A percentile compares a stretch with the other conserved stretches of the same genome.
Evolutionary conservation across 2,329 filamentous ascomycete genomes (phyloP).

Genomic region (Leptodontidium sp.): DNA sequence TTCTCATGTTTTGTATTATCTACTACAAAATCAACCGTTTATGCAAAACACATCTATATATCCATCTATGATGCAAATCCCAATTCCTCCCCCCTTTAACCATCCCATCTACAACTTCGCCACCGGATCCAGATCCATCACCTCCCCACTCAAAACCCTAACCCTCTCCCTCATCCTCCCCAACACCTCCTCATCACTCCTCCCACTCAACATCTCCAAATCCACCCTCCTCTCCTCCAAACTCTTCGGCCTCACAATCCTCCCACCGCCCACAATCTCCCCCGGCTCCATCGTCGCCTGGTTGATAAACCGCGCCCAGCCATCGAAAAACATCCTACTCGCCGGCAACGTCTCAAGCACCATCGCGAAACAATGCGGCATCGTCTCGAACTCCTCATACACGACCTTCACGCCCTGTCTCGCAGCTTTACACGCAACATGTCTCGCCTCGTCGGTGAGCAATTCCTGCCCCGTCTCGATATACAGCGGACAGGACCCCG

Average conservation of each 20-base stretch:
- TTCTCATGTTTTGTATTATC: not conserved
- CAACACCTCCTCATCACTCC: slow-evolving; percentile 54
- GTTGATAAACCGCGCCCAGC: slow-evolving; percentile 65
- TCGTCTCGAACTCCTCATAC: slow-evolving; percentile 79
- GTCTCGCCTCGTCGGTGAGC: slow-evolving; percentile 71
- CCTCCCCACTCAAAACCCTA: slow-evolving; percentile 37
- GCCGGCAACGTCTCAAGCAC: slow-evolving; percentile 58
- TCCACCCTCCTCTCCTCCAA: slow-evolving; percentile 50
- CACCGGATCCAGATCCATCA: slow-evolving; percentile 38
- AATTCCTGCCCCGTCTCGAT: slow-evolving; percentile 76
- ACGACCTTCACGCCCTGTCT: slow-evolving; percentile 66
- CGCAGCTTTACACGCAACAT: slow-evolving; percentile 64
- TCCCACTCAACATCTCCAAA: slow-evolving; percentile 49
- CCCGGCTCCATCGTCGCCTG: slow-evolving; percentile 45
- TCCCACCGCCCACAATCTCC: slow-evolving; percentile 50
- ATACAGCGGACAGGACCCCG: slow-evolving; percentile 69
- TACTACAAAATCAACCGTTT: not conserved
- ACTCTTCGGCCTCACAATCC: slow-evolving; percentile 56
- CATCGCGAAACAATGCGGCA: slow-evolving; percentile 79
- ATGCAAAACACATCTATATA: not conserved
- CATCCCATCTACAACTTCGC: slow-evolving; percentile 47
- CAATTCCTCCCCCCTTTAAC: too few species aligned
- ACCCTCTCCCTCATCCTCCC: slow-evolving; percentile 49
- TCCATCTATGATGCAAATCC: not conserved
- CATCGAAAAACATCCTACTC: slow-evolving; percentile 60